Percentiles rank a stretch among this genome's conserved stretches.
phyloP scores from a whole-genome alignment of 306 rosid species.

The Calophaca sinica region DNA sequence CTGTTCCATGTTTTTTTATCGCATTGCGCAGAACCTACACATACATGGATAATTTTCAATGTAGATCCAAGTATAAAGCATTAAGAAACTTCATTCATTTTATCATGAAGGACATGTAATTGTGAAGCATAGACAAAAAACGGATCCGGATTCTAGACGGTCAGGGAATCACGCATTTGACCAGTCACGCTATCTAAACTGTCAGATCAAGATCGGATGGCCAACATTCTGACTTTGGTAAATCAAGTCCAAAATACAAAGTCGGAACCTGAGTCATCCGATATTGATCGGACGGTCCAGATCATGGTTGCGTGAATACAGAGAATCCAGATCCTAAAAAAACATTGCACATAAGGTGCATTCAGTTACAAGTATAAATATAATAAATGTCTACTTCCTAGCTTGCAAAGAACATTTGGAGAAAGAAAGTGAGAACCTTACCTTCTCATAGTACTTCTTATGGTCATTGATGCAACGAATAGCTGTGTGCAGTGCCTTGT shows the following conservation, averaged over 20 bases:
- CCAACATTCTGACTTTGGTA: too few species aligned
- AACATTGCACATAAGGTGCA: not conserved
- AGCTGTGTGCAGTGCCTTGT: constrained; percentile 62
- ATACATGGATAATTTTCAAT: not conserved
- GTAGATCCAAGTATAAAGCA: not conserved
- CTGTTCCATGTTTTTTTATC: constrained; percentile 60
- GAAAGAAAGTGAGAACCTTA: constrained; percentile 33
- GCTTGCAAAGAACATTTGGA: not conserved
- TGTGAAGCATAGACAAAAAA: not conserved
- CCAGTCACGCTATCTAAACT: too few species aligned
- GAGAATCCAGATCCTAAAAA: too few species aligned
- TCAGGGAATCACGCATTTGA: too few species aligned
- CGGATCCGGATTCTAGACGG: too few species aligned
- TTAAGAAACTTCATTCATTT: not conserved
- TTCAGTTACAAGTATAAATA: constrained; percentile 2
- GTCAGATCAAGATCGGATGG: too few species aligned
- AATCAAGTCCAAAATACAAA: too few species aligned
- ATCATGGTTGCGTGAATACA: too few species aligned
- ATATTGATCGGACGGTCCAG: too few species aligned
- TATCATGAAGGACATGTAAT: not conserved
- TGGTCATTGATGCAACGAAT: constrained; percentile 79
- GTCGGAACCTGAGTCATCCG: too few species aligned
- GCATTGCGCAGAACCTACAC: constrained; percentile 68
- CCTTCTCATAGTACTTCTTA: constrained; percentile 89
- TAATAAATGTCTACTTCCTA: not conserved